Percentiles rank a stretch among this genome's conserved stretches.
Conservation (phyloP, 108 stramenopile species). For the Fistulifera pelliculosa region DNA sequence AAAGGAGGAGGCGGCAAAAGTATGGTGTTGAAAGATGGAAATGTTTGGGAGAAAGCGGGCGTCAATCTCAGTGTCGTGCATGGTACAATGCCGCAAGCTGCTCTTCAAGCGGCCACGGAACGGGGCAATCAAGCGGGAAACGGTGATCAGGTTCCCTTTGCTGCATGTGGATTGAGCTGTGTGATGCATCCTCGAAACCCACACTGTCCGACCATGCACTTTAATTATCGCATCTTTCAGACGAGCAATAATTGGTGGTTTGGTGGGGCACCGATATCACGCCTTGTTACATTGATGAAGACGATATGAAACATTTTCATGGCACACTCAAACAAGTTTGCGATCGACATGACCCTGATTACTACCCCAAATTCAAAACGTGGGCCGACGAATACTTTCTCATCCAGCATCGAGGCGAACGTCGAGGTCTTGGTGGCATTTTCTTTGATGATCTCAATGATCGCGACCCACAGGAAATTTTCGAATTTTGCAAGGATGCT, state of each 20-base stretch:
- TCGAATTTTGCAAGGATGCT: slow-evolving; percentile 83
- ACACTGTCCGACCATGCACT: slow-evolving; percentile 96
- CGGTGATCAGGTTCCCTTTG: slow-evolving; percentile 92
- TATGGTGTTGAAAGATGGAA: slow-evolving; percentile 84
- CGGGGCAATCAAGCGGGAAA: slow-evolving; percentile 89
- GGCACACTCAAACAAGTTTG: slow-evolving; percentile 97
- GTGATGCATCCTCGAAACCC: slow-evolving; percentile 99
- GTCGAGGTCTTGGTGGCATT: slow-evolving; percentile 95
- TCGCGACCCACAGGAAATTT: slow-evolving; percentile 77
- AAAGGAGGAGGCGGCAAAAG: slow-evolving; percentile 96
- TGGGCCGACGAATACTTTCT: slow-evolving; percentile 98
- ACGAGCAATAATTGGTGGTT: slow-evolving; percentile 99
- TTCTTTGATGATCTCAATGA: slow-evolving; percentile 99
- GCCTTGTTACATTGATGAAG: slow-evolving; percentile 90
- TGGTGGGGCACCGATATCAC: slow-evolving; percentile 99
- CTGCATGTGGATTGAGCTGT: slow-evolving; percentile 90
- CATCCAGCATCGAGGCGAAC: slow-evolving; percentile 93
- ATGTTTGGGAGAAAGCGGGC: slow-evolving; percentile 99
- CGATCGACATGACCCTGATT: slow-evolving; percentile 94
- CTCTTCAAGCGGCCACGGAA: slow-evolving; percentile 91
- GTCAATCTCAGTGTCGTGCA: slow-evolving; percentile 95
- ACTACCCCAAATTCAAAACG: slow-evolving; percentile 94
- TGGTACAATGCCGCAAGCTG: slow-evolving; percentile 90
- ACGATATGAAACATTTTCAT: slow-evolving; percentile 98
- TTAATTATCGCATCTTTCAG: slow-evolving; percentile 99